Percentiles rank a stretch among this genome's conserved stretches.
Evolutionary conservation across 148 eudicot genomes (phyloP).

Genomic region (Camellia japonica): DNA sequence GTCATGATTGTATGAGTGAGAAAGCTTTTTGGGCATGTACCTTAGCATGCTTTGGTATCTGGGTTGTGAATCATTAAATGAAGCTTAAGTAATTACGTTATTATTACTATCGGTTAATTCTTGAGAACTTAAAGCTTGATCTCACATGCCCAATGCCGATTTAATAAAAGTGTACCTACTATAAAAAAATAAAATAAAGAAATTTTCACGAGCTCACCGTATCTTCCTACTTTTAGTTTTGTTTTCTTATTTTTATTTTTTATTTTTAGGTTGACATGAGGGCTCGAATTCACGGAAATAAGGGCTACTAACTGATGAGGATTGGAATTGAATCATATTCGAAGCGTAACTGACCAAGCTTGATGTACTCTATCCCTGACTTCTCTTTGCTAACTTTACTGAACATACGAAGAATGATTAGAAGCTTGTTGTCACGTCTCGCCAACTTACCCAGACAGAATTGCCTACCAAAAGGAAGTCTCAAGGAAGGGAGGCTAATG

Average conservation of each 20-base stretch:
- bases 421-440: neutral
- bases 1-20: neutral
- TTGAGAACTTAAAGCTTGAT: too few species aligned
- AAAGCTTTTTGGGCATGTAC: neutral
- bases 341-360: neutral
- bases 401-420: neutral
- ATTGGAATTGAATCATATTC: neutral
- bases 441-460: too few species aligned
- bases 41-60: neutral
- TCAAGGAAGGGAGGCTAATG: too few species aligned
- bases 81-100: neutral
- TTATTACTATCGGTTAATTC: too few species aligned
- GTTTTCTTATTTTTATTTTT: neutral
- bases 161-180: too few species aligned
- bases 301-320: constrained; percentile 52
- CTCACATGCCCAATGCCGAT: too few species aligned
- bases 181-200: too few species aligned
- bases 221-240: too few species aligned
- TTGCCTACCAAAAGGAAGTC: too few species aligned
- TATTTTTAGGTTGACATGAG: constrained; percentile 82
- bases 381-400: neutral
- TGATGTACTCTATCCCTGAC: neutral
- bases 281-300: constrained; percentile 88
- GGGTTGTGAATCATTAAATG: neutral
- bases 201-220: neutral